phyloP scores from a whole-genome alignment of 148 eudicot genomes.

The Chenopodium suecicum region DNA sequence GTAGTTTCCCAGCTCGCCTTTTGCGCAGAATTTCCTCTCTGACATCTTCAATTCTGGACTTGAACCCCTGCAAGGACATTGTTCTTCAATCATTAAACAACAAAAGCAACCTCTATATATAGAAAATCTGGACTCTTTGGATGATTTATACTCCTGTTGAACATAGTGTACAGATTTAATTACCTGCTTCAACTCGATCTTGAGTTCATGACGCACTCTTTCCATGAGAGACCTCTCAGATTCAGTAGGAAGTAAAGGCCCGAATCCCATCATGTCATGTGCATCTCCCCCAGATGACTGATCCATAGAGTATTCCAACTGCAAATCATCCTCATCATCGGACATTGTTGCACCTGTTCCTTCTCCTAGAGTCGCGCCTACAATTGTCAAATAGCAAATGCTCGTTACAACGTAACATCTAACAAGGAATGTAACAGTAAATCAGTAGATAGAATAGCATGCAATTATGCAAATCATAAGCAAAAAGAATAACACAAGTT shows the following conservation, averaged over 20 bases:
- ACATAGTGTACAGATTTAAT: not conserved
- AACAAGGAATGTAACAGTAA: not conserved
- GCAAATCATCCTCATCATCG: slow-evolving; percentile 90
- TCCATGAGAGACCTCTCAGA: slow-evolving; percentile 96
- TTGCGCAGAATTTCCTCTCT: slow-evolving; percentile 93
- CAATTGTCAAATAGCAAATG: not conserved
- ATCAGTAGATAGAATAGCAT: too few species aligned
- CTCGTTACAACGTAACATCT: not conserved
- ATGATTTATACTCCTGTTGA: not conserved
- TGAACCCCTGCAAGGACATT: slow-evolving; percentile 64
- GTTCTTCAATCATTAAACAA: not conserved
- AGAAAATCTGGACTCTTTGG: not conserved
- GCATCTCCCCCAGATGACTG: slow-evolving; percentile 45
- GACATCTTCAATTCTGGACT: slow-evolving; percentile 93
- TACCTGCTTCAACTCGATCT: slow-evolving; percentile 95
- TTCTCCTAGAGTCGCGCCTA: slow-evolving; percentile 69
- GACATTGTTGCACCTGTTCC: slow-evolving; percentile 94
- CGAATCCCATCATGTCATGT: slow-evolving; percentile 91
- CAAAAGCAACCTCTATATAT: not conserved
- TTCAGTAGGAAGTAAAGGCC: slow-evolving; percentile 89
- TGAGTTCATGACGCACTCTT: slow-evolving; percentile 89
- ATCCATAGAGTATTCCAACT: slow-evolving; percentile 64
- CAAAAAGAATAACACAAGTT: not conserved
- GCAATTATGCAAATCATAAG: not conserved
- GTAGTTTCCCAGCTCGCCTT: slow-evolving; percentile 93